Evolutionary conservation across 2,329 filamentous ascomycete species (phyloP), one percentile per base, ranked within the genome.

Genomic region (Fusarium sp.): DNA sequence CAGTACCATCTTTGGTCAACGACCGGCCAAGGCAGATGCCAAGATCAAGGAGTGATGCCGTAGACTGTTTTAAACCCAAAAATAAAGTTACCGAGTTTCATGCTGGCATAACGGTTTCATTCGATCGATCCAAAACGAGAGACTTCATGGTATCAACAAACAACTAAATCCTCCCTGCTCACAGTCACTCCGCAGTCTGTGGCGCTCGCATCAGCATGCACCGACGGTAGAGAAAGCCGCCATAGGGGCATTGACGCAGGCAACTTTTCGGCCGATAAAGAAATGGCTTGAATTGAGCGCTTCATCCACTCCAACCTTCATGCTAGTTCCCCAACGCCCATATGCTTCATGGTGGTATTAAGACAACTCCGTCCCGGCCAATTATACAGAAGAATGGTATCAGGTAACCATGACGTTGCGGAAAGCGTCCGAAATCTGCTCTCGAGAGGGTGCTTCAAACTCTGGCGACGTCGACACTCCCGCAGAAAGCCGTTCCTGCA

Each of bases 1-100:
- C 2, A 98, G 95, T 80, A 96, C 94, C 2, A 98, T 99, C 67
- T 99, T 99, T 82, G 97, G 97, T 2, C 86, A 92, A 80, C 89
- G 97, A 80, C 95, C 95, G 18, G 87, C 90, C 41, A 97, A 93
- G 88, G 90, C 90, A 58, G 93, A 97, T 83, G 94, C 94, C 4
- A 93, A 92, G 84, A 87, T 97, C 54, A 87, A 85, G 58, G 86
- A 84, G 45, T 89, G 81, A 75, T 43, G 32, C 62, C n/a, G 14
- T 8, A 6, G 27, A 9, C 34, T 23, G 25, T 27, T 39, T 56
- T 18, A 60, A 68, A 50, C 35, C 37, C 35, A 61, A 68, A 67
- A 50, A 30, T n/a, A 39, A 27, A 32, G 57, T 43, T 43, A 39
- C 23, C 23, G 18, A 43, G 57, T 5, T 52, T n/a, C 43, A 48